phyloP scores from a whole-genome alignment of 2,329 filamentous ascomycete genomes.

The Colletotrichum sp. region DNA sequence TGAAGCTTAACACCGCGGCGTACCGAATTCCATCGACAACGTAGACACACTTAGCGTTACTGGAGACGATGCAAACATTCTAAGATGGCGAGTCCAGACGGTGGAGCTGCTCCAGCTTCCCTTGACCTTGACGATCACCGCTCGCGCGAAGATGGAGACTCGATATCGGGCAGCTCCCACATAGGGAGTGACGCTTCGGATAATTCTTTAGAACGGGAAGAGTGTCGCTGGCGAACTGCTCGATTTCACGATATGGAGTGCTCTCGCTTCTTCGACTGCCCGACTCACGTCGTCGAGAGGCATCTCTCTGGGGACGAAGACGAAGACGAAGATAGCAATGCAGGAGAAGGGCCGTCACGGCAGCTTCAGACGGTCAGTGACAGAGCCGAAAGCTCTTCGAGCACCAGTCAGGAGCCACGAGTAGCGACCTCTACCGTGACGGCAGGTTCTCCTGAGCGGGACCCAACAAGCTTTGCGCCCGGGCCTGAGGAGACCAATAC shows the following conservation, averaged over 20 bases:
- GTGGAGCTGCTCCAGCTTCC: slow-evolving; percentile 27
- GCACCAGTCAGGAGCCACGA: neutral
- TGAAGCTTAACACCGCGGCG: neutral
- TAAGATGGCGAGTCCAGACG: slow-evolving; percentile 38
- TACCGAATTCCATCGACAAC: neutral
- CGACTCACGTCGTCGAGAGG: slow-evolving; percentile 49
- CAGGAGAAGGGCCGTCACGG: neutral
- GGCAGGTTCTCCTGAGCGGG: neutral
- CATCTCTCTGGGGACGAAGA: slow-evolving; percentile 33
- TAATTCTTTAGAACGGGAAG: slow-evolving; percentile 15
- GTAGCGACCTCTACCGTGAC: neutral
- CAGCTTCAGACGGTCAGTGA: neutral
- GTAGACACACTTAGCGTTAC: neutral
- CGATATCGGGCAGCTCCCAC: slow-evolving; percentile 43
- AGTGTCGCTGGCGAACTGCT: slow-evolving; percentile 44
- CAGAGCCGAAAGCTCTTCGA: neutral
- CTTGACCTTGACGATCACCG: slow-evolving; percentile 24
- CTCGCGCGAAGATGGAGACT: slow-evolving; percentile 21
- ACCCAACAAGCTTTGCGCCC: slow-evolving; percentile 18
- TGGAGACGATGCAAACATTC: slow-evolving; percentile 26
- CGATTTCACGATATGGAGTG: slow-evolving; percentile 49
- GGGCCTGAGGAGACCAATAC: slow-evolving; percentile 13
- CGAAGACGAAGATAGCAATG: slow-evolving; percentile 21
- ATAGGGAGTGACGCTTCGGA: slow-evolving; percentile 36
- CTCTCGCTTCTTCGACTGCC: slow-evolving; percentile 53